A percentile compares a stretch with the other conserved stretches of the same genome.
These are phyloP conservation scores for Backusella westeae DNA, from an alignment of 192 early-diverging fungal species.

Conservation along the genomic window DNA sequence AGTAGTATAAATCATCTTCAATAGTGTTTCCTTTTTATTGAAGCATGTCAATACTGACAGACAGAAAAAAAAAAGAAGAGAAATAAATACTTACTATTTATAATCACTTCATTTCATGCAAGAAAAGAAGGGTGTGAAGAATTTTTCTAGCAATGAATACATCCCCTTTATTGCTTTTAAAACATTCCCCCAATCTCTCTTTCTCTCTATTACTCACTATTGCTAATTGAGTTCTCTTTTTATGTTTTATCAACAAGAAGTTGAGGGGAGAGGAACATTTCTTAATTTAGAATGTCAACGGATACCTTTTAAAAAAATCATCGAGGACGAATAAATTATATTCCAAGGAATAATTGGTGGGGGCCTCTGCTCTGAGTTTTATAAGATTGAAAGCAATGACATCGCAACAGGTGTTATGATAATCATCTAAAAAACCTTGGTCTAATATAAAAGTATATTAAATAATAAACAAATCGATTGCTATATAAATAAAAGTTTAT, in stretches of 20 bases:
- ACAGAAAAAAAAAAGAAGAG: not conserved
- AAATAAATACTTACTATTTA: not conserved
- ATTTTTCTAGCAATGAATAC: not conserved
- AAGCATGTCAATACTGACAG: not conserved
- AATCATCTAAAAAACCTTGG: not conserved
- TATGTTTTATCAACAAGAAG: not conserved
- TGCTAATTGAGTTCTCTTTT: not conserved
- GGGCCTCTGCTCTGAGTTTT: not conserved
- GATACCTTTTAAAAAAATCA: not conserved
- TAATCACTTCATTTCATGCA: not conserved
- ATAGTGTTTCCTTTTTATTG: not conserved
- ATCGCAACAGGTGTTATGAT: conserved; percentile 4
- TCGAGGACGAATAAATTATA: not conserved
- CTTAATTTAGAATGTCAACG: not conserved
- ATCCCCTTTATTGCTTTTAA: not conserved
- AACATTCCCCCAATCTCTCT: not conserved
- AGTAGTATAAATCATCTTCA: not conserved
- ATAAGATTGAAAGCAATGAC: not conserved
- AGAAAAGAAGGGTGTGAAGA: not conserved
- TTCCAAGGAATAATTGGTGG: not conserved
- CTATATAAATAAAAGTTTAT: not conserved
- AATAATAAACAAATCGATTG: not conserved
- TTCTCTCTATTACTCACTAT: not conserved
- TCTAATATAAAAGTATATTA: not conserved
- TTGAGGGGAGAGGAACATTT: not conserved